phyloP scores from a whole-genome alignment of 1,139 yeast species.

The Dujonia santamariae region DNA sequence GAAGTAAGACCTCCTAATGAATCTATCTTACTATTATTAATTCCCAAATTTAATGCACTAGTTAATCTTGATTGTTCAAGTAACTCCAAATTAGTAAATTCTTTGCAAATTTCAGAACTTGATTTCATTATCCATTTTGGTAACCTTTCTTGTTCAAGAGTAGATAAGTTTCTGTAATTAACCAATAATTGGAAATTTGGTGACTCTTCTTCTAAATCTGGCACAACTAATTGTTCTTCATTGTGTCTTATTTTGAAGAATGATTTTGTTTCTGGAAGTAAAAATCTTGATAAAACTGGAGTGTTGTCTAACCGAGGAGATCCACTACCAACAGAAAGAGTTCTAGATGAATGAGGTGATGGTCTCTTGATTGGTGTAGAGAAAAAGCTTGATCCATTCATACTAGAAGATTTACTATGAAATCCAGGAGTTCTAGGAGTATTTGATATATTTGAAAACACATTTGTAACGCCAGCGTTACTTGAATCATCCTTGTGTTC shows the following conservation, averaged over 20 bases:
- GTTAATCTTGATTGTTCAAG: constrained; percentile 31
- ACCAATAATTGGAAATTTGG: constrained; percentile 5
- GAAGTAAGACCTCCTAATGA: constrained; percentile 9
- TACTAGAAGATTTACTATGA: neutral
- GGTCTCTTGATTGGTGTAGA: constrained; percentile 6
- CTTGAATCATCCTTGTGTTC: neutral
- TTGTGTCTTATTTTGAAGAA: constrained; percentile 41
- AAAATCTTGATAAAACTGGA: constrained; percentile 29
- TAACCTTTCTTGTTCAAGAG: constrained; percentile 13
- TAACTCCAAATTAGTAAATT: constrained; percentile 26
- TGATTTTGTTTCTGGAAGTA: constrained; percentile 20
- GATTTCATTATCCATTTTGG: constrained; percentile 24
- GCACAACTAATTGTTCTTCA: constrained; percentile 28
- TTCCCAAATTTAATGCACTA: constrained; percentile 18
- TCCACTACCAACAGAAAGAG: constrained; percentile 5
- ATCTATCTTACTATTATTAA: no score
- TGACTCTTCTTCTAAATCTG: constrained; percentile 10
- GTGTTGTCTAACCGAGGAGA: constrained; percentile 13
- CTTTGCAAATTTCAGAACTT: constrained; percentile 20
- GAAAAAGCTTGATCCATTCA: neutral
- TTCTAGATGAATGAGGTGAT: constrained; percentile 4
- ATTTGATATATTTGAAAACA: neutral
- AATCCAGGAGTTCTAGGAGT: neutral
- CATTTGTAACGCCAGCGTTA: constrained; percentile 2
- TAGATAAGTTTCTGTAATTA: constrained; percentile 6